phyloP scores from a whole-genome alignment of 208 protist species.

The Balamuthia mandrillaris region DNA sequence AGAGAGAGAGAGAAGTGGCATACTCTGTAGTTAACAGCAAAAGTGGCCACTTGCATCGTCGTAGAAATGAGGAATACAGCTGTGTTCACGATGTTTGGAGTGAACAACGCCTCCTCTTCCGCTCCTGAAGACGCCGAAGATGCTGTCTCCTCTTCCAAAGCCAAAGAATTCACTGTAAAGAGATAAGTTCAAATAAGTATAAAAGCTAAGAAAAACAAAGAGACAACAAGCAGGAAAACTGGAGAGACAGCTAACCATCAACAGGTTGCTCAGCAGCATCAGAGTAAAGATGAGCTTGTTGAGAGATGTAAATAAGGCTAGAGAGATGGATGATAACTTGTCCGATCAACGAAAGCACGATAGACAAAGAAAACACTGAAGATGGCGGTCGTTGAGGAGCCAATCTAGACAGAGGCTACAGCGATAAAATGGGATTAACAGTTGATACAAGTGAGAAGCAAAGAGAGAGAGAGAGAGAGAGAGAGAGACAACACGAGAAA shows the following conservation, averaged over 20 bases:
- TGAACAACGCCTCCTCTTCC: constrained; percentile 88
- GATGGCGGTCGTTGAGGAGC: constrained; percentile 84
- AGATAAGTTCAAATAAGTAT: background rate
- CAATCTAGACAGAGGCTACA: constrained; percentile 81
- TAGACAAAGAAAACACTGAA: constrained; percentile 86
- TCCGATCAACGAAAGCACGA: constrained; percentile 85
- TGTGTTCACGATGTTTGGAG: constrained; percentile 92
- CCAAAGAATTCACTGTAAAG: too few species aligned
- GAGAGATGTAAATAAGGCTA: constrained; percentile 81
- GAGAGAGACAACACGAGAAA: background rate
- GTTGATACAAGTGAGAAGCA: background rate
- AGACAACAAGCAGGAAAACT: background rate
- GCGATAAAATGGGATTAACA: background rate
- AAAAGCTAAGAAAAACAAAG: background rate
- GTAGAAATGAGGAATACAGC: constrained; percentile 93
- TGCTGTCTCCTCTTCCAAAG: too few species aligned
- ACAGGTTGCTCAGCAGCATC: constrained; percentile 67
- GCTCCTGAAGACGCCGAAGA: too few species aligned
- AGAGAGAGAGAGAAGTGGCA: background rate
- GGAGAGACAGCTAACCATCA: constrained; percentile 45
- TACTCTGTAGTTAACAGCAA: constrained; percentile 92
- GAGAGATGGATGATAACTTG: constrained; percentile 92
- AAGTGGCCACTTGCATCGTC: constrained; percentile 89
- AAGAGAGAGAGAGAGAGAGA: background rate
- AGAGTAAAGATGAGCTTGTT: constrained; percentile 77